Evolutionary conservation across 2,329 filamentous ascomycete species (phyloP), one percentile per base, ranked within the genome.

Genomic region (Harringtonia aguacate): DNA sequence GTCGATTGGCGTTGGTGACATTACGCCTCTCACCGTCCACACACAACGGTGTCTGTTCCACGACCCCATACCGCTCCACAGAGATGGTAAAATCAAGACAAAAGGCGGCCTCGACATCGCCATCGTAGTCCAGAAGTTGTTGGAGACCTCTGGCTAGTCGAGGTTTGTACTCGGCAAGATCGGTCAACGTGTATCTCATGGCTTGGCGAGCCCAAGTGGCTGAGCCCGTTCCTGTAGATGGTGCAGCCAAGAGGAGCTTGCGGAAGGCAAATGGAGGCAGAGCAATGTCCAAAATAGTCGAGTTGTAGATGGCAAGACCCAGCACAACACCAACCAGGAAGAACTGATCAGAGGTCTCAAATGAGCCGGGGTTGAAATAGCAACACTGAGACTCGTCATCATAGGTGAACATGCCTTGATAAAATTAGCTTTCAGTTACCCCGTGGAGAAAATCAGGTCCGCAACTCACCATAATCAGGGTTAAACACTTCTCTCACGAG

Each of bases 361-460:
- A 88, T 15, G 85, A 86, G 57, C 82, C 78, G 0, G 88, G 84
- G 58, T 95, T 95, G 66, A 95, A 95, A 61, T 95, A 95, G 63
- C 89, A 95, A 57, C 84, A 87, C 38, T 78, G 77, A 4, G 88
- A 94, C 55, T 95, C 87, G 41, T 94, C 86, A 50, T 95, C 89
- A 60, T 94, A 95, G 8, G 84, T 68, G 59, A 95, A 95, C 62
- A 95, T 78, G n/a, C 87, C 86, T 89, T n/a, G n/a, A n/a, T n/a
- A n/a, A n/a, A n/a, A n/a, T n/a, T n/a, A n/a, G n/a, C n/a, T n/a
- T n/a, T n/a, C n/a, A n/a, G n/a, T n/a, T n/a, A n/a, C n/a, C n/a
- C n/a, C n/a, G n/a, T n/a, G n/a, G n/a, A n/a, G n/a, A n/a, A n/a
- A n/a, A n/a, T n/a, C n/a, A n/a, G n/a, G n/a, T n/a, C n/a, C n/a